phyloP scores from a whole-genome alignment of 176 grass and related monocot species.

The Avena insularis region DNA sequence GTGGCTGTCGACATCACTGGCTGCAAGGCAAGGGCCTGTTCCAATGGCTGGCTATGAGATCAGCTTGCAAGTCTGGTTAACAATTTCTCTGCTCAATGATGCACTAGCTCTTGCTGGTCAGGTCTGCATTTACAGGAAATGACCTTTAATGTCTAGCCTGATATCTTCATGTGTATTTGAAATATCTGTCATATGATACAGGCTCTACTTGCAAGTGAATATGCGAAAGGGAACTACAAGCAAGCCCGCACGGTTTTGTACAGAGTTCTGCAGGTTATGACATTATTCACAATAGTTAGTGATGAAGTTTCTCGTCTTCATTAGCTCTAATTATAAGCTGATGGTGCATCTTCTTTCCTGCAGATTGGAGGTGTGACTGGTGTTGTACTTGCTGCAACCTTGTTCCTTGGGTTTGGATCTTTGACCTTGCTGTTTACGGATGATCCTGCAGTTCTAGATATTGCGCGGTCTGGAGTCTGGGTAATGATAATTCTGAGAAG shows the following conservation, averaged over 20 bases:
- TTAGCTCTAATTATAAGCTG: background rate
- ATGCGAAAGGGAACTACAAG: slow-evolving; percentile 70
- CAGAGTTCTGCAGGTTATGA: slow-evolving; percentile 75
- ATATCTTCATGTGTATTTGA: slow-evolving; percentile 32
- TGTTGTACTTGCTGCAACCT: slow-evolving; percentile 56
- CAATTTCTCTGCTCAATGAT: slow-evolving; percentile 87
- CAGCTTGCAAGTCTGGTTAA: slow-evolving; percentile 92
- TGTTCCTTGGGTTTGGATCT: slow-evolving; percentile 80
- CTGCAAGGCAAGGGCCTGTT: slow-evolving; percentile 82
- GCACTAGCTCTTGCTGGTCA: slow-evolving; percentile 92
- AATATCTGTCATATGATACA: slow-evolving; percentile 32
- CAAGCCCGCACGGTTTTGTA: slow-evolving; percentile 75
- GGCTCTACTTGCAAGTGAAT: slow-evolving; percentile 91
- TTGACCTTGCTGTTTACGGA: slow-evolving; percentile 75
- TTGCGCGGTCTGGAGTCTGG: slow-evolving; percentile 80
- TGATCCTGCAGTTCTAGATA: slow-evolving; percentile 68
- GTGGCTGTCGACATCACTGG: slow-evolving; percentile 78
- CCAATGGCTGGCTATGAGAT: slow-evolving; percentile 90
- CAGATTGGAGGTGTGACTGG: slow-evolving; percentile 83
- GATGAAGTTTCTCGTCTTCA: background rate
- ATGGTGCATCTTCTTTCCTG: slow-evolving; percentile 16
- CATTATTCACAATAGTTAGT: background rate
- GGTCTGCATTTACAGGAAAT: slow-evolving; percentile 48
- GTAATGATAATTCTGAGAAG: slow-evolving; percentile 48
- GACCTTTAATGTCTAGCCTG: background rate